A percentile compares a stretch with the other conserved stretches of the same genome.
Conservation (phyloP, 768 basidiomycete genomes). For the Suillus clintonianus region DNA sequence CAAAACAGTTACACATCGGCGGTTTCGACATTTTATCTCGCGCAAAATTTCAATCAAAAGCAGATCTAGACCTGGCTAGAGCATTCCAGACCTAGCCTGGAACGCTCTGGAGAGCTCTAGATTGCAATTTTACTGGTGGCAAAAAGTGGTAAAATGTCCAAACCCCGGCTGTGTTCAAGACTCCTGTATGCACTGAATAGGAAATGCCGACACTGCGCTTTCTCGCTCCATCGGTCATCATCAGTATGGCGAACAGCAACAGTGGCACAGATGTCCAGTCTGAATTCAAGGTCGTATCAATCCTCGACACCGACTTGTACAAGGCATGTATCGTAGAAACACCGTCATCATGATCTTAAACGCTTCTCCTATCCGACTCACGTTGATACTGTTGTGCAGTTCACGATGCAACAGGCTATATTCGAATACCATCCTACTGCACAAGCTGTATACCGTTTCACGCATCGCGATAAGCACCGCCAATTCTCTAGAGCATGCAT, state of each 20-base stretch:
- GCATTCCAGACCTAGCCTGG: too few species aligned
- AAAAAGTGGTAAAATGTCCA: too few species aligned
- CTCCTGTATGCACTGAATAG: too few species aligned
- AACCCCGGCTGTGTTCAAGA: too few species aligned
- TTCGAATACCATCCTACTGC: constrained; percentile 73
- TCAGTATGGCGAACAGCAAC: not conserved
- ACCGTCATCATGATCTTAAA: not conserved
- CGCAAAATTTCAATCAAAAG: too few species aligned
- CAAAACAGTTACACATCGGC: too few species aligned
- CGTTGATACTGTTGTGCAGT: constrained; percentile 39
- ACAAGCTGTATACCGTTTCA: constrained; percentile 76
- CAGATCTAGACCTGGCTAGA: too few species aligned
- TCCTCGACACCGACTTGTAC: constrained; percentile 94
- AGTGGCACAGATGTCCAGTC: constrained; percentile 11
- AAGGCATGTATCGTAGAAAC: constrained; percentile 53
- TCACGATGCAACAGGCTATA: constrained; percentile 96
- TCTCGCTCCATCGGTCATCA: not conserved
- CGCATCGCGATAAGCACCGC: constrained; percentile 67
- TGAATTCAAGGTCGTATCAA: constrained; percentile 39
- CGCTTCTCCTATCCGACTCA: not conserved
- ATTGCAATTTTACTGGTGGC: too few species aligned
- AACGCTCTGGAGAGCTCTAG: too few species aligned
- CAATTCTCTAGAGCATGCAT: constrained; percentile 53
- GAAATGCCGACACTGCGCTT: not conserved
- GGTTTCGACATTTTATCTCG: too few species aligned